These are phyloP conservation scores for Laburnicola sp. DNA, from an alignment of 2,329 filamentous ascomycete genomes.

Conservation along the genomic window DNA sequence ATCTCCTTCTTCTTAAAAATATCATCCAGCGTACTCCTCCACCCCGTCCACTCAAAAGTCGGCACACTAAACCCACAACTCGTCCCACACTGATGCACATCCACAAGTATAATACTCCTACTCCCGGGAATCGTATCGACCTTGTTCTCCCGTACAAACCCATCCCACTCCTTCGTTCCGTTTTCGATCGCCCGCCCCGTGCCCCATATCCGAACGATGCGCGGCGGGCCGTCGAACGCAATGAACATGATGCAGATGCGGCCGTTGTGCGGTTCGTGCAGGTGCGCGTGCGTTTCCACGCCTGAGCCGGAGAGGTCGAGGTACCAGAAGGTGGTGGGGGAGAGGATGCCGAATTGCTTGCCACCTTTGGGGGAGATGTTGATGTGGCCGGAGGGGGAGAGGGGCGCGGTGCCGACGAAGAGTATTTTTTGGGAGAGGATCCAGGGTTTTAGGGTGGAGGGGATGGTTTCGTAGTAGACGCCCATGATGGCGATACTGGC, in stretches of 20 bases:
- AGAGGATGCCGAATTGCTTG: slow-evolving; percentile 45
- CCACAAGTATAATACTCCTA: slow-evolving; percentile 47
- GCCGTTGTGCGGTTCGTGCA: slow-evolving; percentile 49
- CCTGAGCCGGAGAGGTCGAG: slow-evolving; percentile 50
- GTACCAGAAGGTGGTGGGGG: slow-evolving; percentile 49
- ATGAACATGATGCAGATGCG: slow-evolving; percentile 49
- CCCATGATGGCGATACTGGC: slow-evolving; percentile 40
- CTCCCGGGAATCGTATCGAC: slow-evolving; percentile 44
- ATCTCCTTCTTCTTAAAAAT: slow-evolving; percentile 46
- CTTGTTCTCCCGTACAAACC: slow-evolving; percentile 39
- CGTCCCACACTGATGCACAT: slow-evolving; percentile 50
- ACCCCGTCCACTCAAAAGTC: slow-evolving; percentile 49
- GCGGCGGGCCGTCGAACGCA: slow-evolving; percentile 48
- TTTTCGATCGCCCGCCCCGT: slow-evolving; percentile 44
- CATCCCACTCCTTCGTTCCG: slow-evolving; percentile 38
- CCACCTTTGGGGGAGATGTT: slow-evolving; percentile 54
- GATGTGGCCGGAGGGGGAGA: slow-evolving; percentile 48
- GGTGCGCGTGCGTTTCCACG: slow-evolving; percentile 50
- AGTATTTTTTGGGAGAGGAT: slow-evolving; percentile 51
- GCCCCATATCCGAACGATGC: slow-evolving; percentile 51
- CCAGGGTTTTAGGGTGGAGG: slow-evolving; percentile 45
- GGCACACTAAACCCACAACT: slow-evolving; percentile 51
- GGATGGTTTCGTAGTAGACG: slow-evolving; percentile 50
- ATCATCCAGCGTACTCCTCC: slow-evolving; percentile 47
- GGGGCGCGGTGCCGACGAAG: slow-evolving; percentile 49